These are phyloP conservation scores for Pleurotus djamor DNA, from an alignment of 768 basidiomycete species.

Conservation along the genomic window DNA sequence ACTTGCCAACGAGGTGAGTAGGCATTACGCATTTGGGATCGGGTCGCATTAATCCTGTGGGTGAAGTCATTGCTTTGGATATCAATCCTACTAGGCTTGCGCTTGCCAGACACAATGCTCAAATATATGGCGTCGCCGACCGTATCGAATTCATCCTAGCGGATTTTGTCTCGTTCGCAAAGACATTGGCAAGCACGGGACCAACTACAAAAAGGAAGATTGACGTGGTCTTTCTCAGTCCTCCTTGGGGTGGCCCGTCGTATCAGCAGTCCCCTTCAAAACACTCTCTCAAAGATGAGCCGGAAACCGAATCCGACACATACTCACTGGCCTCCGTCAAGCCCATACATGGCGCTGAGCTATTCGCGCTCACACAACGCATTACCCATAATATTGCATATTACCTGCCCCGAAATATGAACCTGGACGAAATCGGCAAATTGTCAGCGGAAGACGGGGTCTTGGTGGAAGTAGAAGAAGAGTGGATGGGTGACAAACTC, in stretches of 20 bases:
- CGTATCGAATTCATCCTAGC: slow-evolving; percentile 91
- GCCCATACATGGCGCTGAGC: slow-evolving; percentile 80
- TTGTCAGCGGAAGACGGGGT: slow-evolving; percentile 31
- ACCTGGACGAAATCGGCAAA: slow-evolving; percentile 66
- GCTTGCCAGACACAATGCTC: slow-evolving; percentile 91
- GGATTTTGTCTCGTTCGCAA: slow-evolving; percentile 83
- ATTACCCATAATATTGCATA: slow-evolving; percentile 86
- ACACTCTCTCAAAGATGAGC: not conserved
- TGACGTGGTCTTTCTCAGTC: slow-evolving; percentile 90
- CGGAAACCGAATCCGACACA: slow-evolving; percentile 37
- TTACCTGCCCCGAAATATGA: slow-evolving; percentile 83
- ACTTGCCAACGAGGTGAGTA: slow-evolving; percentile 90
- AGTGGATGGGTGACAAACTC: slow-evolving; percentile 92
- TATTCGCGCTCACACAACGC: slow-evolving; percentile 70
- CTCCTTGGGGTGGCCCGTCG: slow-evolving; percentile 92
- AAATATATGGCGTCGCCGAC: slow-evolving; percentile 91
- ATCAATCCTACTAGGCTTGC: slow-evolving; percentile 81
- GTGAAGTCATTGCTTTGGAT: slow-evolving; percentile 90
- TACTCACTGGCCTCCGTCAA: slow-evolving; percentile 73
- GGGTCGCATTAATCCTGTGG: not conserved
- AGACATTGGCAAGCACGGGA: slow-evolving; percentile 17
- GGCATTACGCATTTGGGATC: not conserved
- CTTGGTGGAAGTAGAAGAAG: slow-evolving; percentile 79
- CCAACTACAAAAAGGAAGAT: slow-evolving; percentile 47
- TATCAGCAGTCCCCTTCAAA: slow-evolving; percentile 33